Conservation (phyloP, 2,329 filamentous ascomycete species). For the Aspergillus tubingensis region DNA sequence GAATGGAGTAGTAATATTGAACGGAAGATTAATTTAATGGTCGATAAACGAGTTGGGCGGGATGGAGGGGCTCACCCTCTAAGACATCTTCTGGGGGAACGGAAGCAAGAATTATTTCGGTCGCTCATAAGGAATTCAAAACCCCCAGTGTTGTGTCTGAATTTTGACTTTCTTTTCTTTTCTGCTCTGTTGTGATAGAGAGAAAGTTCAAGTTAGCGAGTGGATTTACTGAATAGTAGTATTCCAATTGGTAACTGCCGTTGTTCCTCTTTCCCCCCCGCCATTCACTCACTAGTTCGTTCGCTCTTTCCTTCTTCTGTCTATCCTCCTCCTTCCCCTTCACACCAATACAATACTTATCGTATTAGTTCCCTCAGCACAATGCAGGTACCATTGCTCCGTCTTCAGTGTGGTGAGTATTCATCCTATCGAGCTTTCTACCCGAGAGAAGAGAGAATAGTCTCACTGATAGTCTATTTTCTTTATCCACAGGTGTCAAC, state of each 20-base stretch:
- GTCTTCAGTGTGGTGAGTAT: slow-evolving; percentile 63
- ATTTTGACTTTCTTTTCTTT: background rate
- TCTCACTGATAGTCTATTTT: background rate
- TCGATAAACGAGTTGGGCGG: too few relatives aligned
- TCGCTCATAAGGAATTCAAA: too few relatives aligned
- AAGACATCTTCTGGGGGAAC: background rate
- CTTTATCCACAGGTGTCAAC: slow-evolving; percentile 69
- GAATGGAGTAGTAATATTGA: slow-evolving; percentile 7
- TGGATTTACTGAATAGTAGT: background rate
- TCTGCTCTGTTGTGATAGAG: background rate
- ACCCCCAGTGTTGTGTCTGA: background rate
- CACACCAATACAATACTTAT: background rate
- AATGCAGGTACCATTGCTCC: slow-evolving; percentile 79
- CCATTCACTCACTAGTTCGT: background rate
- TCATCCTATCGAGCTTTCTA: background rate
- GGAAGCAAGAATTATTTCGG: background rate
- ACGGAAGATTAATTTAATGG: background rate
- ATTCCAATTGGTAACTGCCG: background rate
- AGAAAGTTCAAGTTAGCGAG: background rate
- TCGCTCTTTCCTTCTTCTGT: background rate
- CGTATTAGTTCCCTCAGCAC: slow-evolving; percentile 20
- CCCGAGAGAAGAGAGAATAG: background rate
- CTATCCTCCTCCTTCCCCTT: background rate
- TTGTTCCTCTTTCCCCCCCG: background rate
- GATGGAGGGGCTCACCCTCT: slow-evolving; percentile 16